Evolutionary conservation across 495 filamentous ascomycete genomes (phyloP).

Genomic region (Aspergillus bridgeri): DNA sequence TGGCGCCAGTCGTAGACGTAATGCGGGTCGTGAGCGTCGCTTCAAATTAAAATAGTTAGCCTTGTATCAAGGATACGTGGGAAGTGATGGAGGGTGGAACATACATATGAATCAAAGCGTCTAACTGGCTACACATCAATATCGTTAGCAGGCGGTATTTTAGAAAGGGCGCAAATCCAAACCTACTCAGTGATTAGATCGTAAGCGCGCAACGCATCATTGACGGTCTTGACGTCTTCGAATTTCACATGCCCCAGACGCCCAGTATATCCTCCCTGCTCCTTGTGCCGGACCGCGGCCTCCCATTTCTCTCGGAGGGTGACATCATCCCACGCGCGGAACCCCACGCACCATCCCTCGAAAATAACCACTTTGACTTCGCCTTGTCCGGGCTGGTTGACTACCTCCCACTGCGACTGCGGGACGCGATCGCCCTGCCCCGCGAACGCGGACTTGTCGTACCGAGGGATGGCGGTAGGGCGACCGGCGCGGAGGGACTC

Average conservation of each 20-base stretch:
- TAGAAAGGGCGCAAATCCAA: background rate
- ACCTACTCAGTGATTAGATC: slow-evolving; percentile 65
- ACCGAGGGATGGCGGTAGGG: slow-evolving; percentile 65
- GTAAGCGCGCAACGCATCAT: slow-evolving; percentile 65
- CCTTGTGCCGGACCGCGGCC: slow-evolving; percentile 44
- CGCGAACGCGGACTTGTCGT: slow-evolving; percentile 76
- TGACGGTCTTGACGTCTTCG: slow-evolving; percentile 68
- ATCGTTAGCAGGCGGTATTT: background rate
- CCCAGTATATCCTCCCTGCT: slow-evolving; percentile 38
- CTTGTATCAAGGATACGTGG: background rate
- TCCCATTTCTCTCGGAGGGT: slow-evolving; percentile 58
- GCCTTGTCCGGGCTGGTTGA: slow-evolving; percentile 53
- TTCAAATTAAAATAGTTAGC: slow-evolving; percentile 21
- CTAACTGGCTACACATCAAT: slow-evolving; percentile 48
- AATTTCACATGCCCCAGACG: slow-evolving; percentile 57
- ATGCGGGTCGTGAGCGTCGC: slow-evolving; percentile 69
- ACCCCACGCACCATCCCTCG: slow-evolving; percentile 92
- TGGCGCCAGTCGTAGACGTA: slow-evolving; percentile 88
- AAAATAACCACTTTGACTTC: slow-evolving; percentile 66
- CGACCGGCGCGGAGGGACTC: slow-evolving; percentile 49
- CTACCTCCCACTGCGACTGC: slow-evolving; percentile 53
- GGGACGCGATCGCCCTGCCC: slow-evolving; percentile 78
- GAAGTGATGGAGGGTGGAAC: slow-evolving; percentile 15
- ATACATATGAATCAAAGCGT: slow-evolving; percentile 83
- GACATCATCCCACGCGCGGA: slow-evolving; percentile 57